phyloP scores from a whole-genome alignment of 2,329 filamentous ascomycete species.

The Calonectria honghensis region DNA sequence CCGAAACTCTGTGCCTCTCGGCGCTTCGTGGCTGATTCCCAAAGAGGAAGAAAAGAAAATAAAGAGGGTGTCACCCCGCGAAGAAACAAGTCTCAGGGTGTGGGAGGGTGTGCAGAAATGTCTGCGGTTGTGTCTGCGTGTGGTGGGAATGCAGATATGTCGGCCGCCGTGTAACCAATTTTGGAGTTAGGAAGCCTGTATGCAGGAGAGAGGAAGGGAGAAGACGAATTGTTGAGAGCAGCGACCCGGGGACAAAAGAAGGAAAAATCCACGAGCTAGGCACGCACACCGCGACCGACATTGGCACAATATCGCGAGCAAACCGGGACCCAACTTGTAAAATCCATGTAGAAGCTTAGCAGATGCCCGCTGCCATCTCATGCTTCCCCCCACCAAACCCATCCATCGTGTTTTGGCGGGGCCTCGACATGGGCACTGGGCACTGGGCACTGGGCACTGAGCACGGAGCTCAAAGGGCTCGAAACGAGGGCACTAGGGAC shows the following conservation, averaged over 20 bases:
- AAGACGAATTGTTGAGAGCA: constrained; percentile 12
- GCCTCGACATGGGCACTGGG: constrained; percentile 9
- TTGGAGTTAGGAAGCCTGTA: constrained; percentile 1
- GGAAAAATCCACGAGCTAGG: constrained; percentile 20
- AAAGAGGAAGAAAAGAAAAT: constrained; percentile 47
- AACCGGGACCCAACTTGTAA: constrained; percentile 18
- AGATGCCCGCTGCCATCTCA: constrained; percentile 36
- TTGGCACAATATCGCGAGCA: constrained; percentile 24
- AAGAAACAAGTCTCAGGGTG: constrained; percentile 44
- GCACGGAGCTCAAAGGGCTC: constrained; percentile 39
- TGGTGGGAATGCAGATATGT: constrained; percentile 33
- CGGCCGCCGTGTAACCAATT: constrained; percentile 29
- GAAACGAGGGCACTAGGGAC: constrained; percentile 40
- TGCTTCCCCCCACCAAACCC: constrained; percentile 45
- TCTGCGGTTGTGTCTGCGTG: constrained; percentile 11
- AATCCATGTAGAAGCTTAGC: constrained; percentile 35
- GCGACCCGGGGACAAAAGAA: constrained; percentile 16
- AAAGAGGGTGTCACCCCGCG: constrained; percentile 50
- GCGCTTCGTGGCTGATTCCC: constrained; percentile 45
- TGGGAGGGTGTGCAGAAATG: constrained; percentile 42
- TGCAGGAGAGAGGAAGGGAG: constrained; percentile 16
- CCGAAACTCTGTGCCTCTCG: constrained; percentile 42
- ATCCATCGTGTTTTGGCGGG: constrained; percentile 50
- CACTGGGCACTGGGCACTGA: constrained; percentile 7
- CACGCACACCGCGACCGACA: constrained; percentile 27